Evolutionary conservation across 352 stramenopile genomes (phyloP).

Genomic region (Globisporangium cystogenes): DNA sequence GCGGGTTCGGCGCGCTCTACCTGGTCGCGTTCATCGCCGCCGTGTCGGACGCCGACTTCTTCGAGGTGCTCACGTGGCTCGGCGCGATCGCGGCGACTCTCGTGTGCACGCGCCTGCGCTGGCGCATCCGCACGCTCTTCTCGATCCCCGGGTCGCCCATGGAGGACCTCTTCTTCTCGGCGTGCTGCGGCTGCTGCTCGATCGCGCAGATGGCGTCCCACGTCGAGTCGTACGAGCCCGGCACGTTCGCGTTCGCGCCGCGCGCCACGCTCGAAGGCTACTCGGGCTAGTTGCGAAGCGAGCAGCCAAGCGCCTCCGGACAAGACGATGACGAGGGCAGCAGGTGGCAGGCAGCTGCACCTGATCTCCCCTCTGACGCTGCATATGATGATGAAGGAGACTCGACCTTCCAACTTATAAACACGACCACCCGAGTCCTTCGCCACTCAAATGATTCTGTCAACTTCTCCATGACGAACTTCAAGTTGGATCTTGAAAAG

Average conservation of each 20-base stretch:
- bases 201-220: slow-evolving; percentile 77
- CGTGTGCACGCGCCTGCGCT: slow-evolving; percentile 46
- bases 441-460: too few relatives aligned
- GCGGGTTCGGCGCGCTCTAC: slow-evolving; percentile 44
- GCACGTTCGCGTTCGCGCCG: slow-evolving; percentile 46
- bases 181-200: slow-evolving; percentile 69
- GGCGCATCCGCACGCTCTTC: slow-evolving; percentile 55
- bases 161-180: slow-evolving; percentile 39
- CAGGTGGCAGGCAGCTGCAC: too few relatives aligned
- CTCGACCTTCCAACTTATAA: background rate
- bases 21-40: slow-evolving; percentile 34
- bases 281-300: slow-evolving; percentile 12
- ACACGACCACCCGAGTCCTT: background rate
- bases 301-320: background rate
- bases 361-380: too few relatives aligned
- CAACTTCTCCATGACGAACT: too few relatives aligned
- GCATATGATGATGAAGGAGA: too few relatives aligned
- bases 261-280: slow-evolving; percentile 65
- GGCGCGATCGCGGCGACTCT: slow-evolving; percentile 27
- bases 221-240: slow-evolving; percentile 75
- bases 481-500: too few relatives aligned
- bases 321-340: too few relatives aligned
- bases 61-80: slow-evolving; percentile 41
- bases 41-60: slow-evolving; percentile 27
- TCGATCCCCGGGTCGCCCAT: slow-evolving; percentile 50